Base-by-base conservation (phyloP, 768 basidiomycete genomes). In the Rubroboletus satanas region DNA sequence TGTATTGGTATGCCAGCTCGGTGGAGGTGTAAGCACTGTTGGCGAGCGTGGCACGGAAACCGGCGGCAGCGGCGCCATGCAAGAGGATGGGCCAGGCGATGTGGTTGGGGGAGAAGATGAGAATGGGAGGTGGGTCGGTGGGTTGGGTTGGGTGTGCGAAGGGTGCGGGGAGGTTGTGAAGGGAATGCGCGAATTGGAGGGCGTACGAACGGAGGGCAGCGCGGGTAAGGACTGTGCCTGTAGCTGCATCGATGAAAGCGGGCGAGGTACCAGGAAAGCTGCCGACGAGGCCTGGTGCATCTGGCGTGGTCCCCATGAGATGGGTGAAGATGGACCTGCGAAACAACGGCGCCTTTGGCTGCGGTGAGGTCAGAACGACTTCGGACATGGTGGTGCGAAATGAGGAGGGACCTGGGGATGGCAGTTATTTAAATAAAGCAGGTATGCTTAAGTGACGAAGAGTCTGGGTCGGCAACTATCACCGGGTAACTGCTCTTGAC, bases 1-100 rank as follows among this genome's bases (percentile, higher is more conserved):
- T 71, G 55, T 88, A 85, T 66, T 95, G 93, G 68, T 83, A 83
- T 1, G 75, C 77, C 0, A 94, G 78, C 64, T 95, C 93, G 8
- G 72, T 65, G 4, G 83, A 67, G 5, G 83, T 87, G 63, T 90
- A 93, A 0, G 77, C 76, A 54, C 79, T 83, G 66, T 92, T 94
- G 15, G 87, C 87, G 14, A 89, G 81, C 0, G 90, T 88, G 49
- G 81, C 79, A 42, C 81, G 72, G 15, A 90, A 64, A 4, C 88
- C 88, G 0, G 85, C 87, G 0, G 90, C 85, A 41, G 85, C 74
- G 66, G 71, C 68, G 46, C 68, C 56, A 17, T 74, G 70, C 7
- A 83, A 54, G 45, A 78, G 66, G 54, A 82, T 65, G 1, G 83
- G 79, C 72, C 76, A 85, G 41, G 74, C 72, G 44, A 91, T 61